These are phyloP conservation scores for Eucalyptus microcorys DNA, from an alignment of 345 rosid species.

Conservation along the genomic window DNA sequence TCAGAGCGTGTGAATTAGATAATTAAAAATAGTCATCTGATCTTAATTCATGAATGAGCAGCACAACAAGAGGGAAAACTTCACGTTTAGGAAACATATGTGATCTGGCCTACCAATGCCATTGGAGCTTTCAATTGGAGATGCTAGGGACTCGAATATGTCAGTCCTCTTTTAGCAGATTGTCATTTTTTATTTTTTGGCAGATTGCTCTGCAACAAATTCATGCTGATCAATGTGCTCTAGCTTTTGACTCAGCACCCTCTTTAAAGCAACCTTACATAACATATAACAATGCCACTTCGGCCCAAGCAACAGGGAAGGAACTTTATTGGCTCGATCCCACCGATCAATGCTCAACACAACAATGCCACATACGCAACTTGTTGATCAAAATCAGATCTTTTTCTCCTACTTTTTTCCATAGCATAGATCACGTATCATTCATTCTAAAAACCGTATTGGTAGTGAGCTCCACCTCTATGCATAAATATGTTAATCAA, in stretches of 20 bases:
- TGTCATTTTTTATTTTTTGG: not conserved
- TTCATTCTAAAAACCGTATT: not conserved
- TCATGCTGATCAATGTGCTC: not conserved
- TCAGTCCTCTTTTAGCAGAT: not conserved
- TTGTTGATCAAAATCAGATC: slow-evolving; percentile 7
- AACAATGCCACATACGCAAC: not conserved
- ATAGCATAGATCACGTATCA: not conserved
- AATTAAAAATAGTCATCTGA: not conserved
- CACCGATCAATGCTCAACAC: not conserved
- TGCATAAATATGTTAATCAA: not conserved
- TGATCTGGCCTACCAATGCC: not conserved
- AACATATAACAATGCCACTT: not conserved
- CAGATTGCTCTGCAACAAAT: not conserved
- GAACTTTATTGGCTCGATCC: not conserved
- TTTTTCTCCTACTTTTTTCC: not conserved
- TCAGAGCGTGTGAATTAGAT: not conserved
- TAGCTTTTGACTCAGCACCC: not conserved
- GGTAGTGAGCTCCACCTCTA: not conserved
- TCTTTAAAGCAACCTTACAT: not conserved
- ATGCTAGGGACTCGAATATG: not conserved
- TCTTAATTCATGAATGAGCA: not conserved
- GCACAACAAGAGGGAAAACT: not conserved
- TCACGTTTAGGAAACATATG: not conserved
- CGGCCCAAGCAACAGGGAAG: not conserved
- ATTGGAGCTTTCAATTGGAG: not conserved